Percentiles rank a stretch among this genome's conserved stretches.
Evolutionary conservation across 331 rosid species (phyloP).

Genomic region (Quercus tomentella): DNA sequence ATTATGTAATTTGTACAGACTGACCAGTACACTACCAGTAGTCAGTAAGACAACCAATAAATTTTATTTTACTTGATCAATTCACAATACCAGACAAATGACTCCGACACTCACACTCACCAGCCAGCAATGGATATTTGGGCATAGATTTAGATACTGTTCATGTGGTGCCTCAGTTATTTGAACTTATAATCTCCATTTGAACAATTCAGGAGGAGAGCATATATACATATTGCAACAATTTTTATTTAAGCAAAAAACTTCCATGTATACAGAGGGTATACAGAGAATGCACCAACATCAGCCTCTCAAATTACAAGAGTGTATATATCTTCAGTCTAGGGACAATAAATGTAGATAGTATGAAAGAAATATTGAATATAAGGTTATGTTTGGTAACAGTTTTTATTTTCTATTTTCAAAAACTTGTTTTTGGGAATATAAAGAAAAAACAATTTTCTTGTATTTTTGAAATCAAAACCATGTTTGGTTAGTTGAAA

Average conservation of each 20-base stretch:
- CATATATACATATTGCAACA: not conserved
- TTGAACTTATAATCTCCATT: not conserved
- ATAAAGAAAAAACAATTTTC: no score
- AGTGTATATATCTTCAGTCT: not conserved
- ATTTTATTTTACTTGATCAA: not conserved
- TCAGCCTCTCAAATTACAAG: no score
- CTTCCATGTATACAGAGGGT: no score
- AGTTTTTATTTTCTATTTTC: no score
- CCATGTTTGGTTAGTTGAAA: no score
- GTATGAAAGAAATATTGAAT: not conserved
- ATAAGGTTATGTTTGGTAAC: not conserved
- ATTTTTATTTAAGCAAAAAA: no score
- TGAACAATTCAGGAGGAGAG: not conserved
- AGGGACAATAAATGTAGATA: not conserved
- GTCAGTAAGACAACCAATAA: not conserved
- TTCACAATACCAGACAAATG: not conserved
- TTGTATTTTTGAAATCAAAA: no score
- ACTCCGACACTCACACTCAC: not conserved
- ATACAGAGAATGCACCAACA: no score
- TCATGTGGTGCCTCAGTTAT: not conserved
- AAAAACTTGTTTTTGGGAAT: no score
- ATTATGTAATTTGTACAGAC: not conserved
- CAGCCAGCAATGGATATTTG: not conserved
- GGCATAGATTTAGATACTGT: not conserved
- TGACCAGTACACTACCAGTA: not conserved